Evolutionary conservation across 2,329 filamentous ascomycete species (phyloP), one percentile per base, ranked within the genome.

Genomic region (Chrysoporthe puriensis): DNA sequence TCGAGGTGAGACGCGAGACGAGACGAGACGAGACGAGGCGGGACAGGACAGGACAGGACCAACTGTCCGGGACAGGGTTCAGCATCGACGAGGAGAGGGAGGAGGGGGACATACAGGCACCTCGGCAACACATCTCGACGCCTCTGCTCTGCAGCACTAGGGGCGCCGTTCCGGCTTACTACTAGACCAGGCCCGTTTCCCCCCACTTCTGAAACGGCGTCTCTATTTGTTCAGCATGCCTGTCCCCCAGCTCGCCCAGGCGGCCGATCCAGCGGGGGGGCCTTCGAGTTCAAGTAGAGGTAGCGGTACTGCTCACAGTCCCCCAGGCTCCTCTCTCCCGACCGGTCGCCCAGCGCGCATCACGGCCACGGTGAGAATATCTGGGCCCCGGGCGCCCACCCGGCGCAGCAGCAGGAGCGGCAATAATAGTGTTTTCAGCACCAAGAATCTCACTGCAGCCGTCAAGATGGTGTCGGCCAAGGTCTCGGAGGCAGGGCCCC

Each of bases 391-490:
- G 26, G 48, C 65, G 60, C 68, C 65, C n/a, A 52, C 62, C 34
- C 68, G 68, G 54, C 54, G 68, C 26, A 69, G 62, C 52, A 64
- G 65, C 36, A 63, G 65, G 36, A 69, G 43, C 18, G 54, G 68
- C 56, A 61, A 32, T 32, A 61, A 32, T 32, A 67, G 65, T 26
- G 65, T 69, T 26, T 69, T 67, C 52, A 69, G 68, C 61, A 67
- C 68, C n/a, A 69, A 69, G 18, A 69, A 69, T 11, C 68, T 69
- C 50, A 44, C 65, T 43, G 68, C 68, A 14, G 68, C 68, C 40
- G 68, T 69, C 62, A 69, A 43, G 46, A 69, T 69, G 68, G 68
- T 69, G 18, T 59, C 68, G 18, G 58, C 68, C 61, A 67, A 66
- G n/a, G 67, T 54, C 40, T 66, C 64, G 32, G 64, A 69, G 42